phyloP scores from a whole-genome alignment of 148 eudicot species.

The Fagopyrum tataricum region DNA sequence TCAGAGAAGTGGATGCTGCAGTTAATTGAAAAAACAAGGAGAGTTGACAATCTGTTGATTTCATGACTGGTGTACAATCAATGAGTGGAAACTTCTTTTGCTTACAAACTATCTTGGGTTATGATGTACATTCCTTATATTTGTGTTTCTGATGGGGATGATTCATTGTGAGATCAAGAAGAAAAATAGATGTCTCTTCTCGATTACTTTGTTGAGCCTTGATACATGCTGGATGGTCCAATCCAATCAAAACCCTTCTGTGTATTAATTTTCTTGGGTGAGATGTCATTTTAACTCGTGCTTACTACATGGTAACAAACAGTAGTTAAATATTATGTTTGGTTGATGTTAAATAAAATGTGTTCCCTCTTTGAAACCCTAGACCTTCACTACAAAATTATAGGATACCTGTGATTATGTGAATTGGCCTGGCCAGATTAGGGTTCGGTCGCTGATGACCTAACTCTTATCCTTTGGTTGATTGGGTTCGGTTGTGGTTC shows the following conservation, averaged over 20 bases:
- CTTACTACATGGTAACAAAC: neutral
- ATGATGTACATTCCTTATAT: conserved; percentile 3
- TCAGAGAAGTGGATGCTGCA: conserved; percentile 57
- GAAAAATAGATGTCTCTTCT: neutral
- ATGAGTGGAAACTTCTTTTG: conserved; percentile 11
- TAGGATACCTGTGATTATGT: no score
- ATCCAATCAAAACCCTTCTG: neutral
- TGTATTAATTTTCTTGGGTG: neutral
- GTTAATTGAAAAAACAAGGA: conserved; percentile 25
- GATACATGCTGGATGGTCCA: conserved; percentile 1
- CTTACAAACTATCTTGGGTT: neutral
- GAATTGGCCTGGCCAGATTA: no score
- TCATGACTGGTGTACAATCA: neutral
- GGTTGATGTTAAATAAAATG: neutral
- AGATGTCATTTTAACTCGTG: neutral
- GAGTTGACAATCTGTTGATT: neutral
- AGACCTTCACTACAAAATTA: neutral
- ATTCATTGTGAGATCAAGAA: conserved; percentile 5
- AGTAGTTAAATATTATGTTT: neutral
- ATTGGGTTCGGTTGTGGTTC: no score
- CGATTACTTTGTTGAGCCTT: neutral
- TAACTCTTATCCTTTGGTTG: no score
- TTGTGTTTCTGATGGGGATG: neutral
- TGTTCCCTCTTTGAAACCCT: neutral
- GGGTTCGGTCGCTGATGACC: no score